Percentiles rank a stretch among this genome's conserved stretches.
These are phyloP conservation scores for Apiosordaria backusii DNA, from an alignment of 495 filamentous ascomycete genomes.

Conservation along the genomic window DNA sequence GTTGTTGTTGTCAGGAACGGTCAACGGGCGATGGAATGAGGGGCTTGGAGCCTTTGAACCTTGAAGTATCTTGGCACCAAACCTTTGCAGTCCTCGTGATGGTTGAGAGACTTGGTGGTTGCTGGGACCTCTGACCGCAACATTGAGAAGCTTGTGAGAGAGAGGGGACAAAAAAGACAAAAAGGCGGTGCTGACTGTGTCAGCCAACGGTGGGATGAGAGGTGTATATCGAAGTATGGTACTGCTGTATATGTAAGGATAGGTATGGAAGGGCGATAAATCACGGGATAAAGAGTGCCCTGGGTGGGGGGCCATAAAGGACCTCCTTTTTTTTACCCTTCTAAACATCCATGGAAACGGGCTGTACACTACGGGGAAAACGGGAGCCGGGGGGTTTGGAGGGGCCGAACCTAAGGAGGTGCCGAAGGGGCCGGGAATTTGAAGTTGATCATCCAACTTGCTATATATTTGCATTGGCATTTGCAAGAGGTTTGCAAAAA, in stretches of 20 bases:
- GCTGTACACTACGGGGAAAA: too few relatives aligned
- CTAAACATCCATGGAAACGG: too few relatives aligned
- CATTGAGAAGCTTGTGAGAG: neutral
- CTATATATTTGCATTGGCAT: too few relatives aligned
- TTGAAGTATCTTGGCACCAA: neutral
- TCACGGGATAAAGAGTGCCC: constrained; percentile 1
- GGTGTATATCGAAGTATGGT: neutral
- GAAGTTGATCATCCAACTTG: too few relatives aligned
- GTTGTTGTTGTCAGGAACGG: too few relatives aligned
- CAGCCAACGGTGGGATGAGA: neutral
- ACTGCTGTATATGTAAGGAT: neutral
- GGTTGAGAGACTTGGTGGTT: neutral
- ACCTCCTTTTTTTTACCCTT: neutral
- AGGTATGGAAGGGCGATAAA: neutral
- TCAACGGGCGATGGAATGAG: neutral
- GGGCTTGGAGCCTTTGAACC: neutral
- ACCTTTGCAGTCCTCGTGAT: neutral
- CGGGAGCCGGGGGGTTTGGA: too few relatives aligned
- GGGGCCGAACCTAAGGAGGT: too few relatives aligned
- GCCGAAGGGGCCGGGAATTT: too few relatives aligned
- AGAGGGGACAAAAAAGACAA: neutral
- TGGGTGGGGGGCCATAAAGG: neutral
- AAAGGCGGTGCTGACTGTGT: neutral
- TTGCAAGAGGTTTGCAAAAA: too few relatives aligned
- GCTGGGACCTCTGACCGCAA: neutral